These are phyloP conservation scores for Podospora bellae-mahoneyi DNA, from an alignment of 495 filamentous ascomycete species.

Conservation along the genomic window DNA sequence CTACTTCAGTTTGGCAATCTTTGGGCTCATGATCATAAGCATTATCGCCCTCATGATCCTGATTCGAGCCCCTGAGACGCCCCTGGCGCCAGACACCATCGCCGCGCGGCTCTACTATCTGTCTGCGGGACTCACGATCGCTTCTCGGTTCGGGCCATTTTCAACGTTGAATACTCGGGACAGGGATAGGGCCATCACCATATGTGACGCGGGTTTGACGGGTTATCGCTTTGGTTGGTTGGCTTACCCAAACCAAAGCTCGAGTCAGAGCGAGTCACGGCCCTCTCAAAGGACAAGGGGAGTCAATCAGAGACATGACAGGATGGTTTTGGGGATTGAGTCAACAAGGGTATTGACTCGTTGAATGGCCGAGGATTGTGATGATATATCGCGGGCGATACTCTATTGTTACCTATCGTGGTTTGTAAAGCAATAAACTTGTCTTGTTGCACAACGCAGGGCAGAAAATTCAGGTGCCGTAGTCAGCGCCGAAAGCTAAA, in stretches of 20 bases:
- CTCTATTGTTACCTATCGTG: too few relatives aligned
- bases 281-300: neutral
- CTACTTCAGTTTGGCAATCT: neutral
- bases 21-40: neutral
- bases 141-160: neutral
- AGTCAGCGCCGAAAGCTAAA: too few relatives aligned
- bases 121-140: neutral
- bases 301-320: too few relatives aligned
- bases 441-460: too few relatives aligned
- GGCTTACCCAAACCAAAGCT: neutral
- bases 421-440: too few relatives aligned
- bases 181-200: neutral
- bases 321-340: neutral
- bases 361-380: neutral
- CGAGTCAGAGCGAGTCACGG: too few relatives aligned
- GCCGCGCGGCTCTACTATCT: neutral
- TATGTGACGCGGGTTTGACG: neutral
- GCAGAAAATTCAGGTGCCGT: too few relatives aligned
- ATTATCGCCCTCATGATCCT: neutral
- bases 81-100: neutral
- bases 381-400: too few relatives aligned
- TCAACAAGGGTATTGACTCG: neutral
- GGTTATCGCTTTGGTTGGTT: neutral
- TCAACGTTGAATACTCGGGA: neutral
- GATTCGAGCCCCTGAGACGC: neutral